phyloP scores from a whole-genome alignment of 805 yeast species.

The Cyberlindnera saturnus region DNA sequence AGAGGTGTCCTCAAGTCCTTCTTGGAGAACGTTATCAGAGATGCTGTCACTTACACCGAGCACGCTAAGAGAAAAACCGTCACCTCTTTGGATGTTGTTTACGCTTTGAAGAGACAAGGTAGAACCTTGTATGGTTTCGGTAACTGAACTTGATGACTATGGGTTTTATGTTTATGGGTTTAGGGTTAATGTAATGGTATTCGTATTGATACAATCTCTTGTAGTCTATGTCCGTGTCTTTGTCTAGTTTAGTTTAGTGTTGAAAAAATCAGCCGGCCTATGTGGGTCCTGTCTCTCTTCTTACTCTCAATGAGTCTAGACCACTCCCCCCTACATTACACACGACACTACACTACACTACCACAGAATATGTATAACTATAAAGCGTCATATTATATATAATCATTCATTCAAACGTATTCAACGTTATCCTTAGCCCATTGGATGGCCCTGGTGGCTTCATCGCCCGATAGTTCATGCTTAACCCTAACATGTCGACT shows the following conservation, averaged over 20 bases:
- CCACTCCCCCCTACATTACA: no score
- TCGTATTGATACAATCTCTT: not conserved
- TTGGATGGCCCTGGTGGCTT: slow-evolving; percentile 65
- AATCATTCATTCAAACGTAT: slow-evolving; percentile 25
- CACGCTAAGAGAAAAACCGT: slow-evolving; percentile 99
- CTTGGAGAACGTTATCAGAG: slow-evolving; percentile 96
- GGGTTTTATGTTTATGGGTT: slow-evolving; percentile 3
- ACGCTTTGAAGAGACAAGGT: slow-evolving; percentile 99
- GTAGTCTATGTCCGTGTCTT: not conserved
- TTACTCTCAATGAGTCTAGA: no score
- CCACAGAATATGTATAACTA: not conserved
- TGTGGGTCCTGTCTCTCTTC: no score
- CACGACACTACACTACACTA: no score
- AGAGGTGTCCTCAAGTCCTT: slow-evolving; percentile 94
- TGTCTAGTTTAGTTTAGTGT: not conserved
- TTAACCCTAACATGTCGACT: slow-evolving; percentile 91
- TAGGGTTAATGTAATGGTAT: not conserved
- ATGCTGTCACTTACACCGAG: slow-evolving; percentile 98
- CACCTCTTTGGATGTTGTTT: slow-evolving; percentile 96
- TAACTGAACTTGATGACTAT: slow-evolving; percentile 52
- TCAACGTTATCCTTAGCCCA: slow-evolving; percentile 77
- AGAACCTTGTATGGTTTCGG: slow-evolving; percentile 99
- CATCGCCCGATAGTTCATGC: slow-evolving; percentile 64
- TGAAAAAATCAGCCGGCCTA: no score
- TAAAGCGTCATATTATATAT: not conserved